Base-by-base conservation (phyloP, 2,329 filamentous ascomycete species). In the Penicillium verrucosum region DNA sequence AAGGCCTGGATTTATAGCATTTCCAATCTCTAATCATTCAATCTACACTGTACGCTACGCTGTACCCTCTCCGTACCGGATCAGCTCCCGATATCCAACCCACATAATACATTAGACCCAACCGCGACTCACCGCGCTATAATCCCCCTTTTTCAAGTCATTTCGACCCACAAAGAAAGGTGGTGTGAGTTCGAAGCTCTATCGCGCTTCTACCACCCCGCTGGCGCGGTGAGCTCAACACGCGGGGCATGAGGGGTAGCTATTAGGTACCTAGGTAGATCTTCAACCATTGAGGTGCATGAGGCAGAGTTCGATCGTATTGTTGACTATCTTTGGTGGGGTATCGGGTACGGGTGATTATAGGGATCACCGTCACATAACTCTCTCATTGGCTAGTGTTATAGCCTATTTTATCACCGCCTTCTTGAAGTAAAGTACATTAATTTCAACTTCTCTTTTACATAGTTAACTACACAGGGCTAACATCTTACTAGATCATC, bases 1-100 rank as follows among this genome's bases (percentile, higher is more conserved):
- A 34, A 11, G 29, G 29, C 12, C 8, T 38, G 10, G 29, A 49
- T 49, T 38, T 96, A 78, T 96, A 96, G 18, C 29, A 46, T 46
- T 46, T 23, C 12, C 12, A 7, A 32, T 46, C 43, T 23, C 18
- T 12, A 10, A 14, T 34, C 14, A n/a, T 34, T 7, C 34, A 27
- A 21, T 27, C 40, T n/a, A 42, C 23, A n/a, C 25, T 3, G 21
- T 21, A 27, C 25, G 8, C 25, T 21, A 27, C 25, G 8, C 25
- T 29, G 14, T 4, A 40, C 23, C 27, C 10, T 42, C 25, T 12
- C 25, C 41, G n/a, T 43, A 43, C 2, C 25, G 16, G 25, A 30
- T 4, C 42, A 44, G 16, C 43, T 36, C 12, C 18, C 16, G 9
- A 16, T 27, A 12, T 37, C 30, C 2, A 44, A 23, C 34, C 25